These are phyloP conservation scores for Gentiana straminea DNA, from an alignment of 257 asterid species.

Conservation along the genomic window DNA sequence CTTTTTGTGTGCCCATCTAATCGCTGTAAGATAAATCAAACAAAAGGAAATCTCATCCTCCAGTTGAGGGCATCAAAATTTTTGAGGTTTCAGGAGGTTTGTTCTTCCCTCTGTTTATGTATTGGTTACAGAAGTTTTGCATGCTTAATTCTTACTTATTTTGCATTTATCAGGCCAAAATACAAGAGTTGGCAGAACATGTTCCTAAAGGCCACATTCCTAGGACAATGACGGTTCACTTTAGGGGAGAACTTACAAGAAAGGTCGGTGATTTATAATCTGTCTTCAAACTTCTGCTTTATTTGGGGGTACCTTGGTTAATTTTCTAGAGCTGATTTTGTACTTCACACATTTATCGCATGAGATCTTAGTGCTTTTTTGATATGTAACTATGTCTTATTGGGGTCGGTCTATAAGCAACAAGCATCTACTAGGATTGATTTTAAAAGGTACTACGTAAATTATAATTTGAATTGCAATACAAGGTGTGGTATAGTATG, in stretches of 20 bases:
- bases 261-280: conserved; percentile 39
- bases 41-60: conserved; percentile 83
- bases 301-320: too few species aligned
- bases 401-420: too few species aligned
- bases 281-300: too few species aligned
- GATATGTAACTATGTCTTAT: too few species aligned
- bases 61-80: conserved; percentile 94
- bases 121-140: not conserved
- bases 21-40: conserved; percentile 50
- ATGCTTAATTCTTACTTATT: conserved; percentile 3
- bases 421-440: too few species aligned
- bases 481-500: too few species aligned
- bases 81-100: conserved; percentile 93
- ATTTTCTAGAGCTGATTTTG: too few species aligned
- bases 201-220: conserved; percentile 99
- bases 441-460: too few species aligned
- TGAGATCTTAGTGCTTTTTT: too few species aligned
- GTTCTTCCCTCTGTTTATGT: conserved; percentile 12
- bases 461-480: too few species aligned
- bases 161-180: conserved; percentile 61
- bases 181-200: conserved; percentile 93
- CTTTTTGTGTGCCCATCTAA: conserved; percentile 76
- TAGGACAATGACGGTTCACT: conserved; percentile 84
- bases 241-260: conserved; percentile 93
- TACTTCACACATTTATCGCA: too few species aligned